Evolutionary conservation across 2,329 filamentous ascomycete genomes (phyloP).

Genomic region (Penicillium sp.): DNA sequence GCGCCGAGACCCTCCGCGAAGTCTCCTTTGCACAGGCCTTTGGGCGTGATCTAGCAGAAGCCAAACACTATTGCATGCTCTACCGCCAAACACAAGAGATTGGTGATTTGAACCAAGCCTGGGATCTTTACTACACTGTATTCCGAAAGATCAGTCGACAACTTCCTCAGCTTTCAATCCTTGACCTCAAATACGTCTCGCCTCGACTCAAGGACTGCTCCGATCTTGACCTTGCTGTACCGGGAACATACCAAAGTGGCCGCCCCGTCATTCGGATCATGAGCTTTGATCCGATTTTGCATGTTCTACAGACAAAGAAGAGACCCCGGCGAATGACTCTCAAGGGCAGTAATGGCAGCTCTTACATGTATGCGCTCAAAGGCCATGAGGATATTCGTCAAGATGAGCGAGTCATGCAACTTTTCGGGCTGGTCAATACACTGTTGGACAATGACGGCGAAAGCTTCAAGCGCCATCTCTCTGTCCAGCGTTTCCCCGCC

Average conservation of each 20-base stretch:
- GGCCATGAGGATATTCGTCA: constrained; percentile 99
- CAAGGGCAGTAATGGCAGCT: constrained; percentile 79
- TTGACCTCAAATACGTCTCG: constrained; percentile 95
- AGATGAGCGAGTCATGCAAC: constrained; percentile 98
- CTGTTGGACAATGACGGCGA: constrained; percentile 89
- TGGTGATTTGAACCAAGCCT: constrained; percentile 93
- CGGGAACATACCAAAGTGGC: constrained; percentile 81
- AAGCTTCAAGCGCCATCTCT: constrained; percentile 93
- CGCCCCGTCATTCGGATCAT: constrained; percentile 76
- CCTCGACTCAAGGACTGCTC: constrained; percentile 81
- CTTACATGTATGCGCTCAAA: constrained; percentile 87
- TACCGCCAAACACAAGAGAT: constrained; percentile 85
- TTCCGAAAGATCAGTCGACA: constrained; percentile 94
- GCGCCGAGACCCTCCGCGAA: constrained; percentile 87
- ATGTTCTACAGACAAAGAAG: constrained; percentile 95
- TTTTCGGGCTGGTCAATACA: constrained; percentile 96
- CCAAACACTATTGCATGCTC: constrained; percentile 89
- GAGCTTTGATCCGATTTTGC: constrained; percentile 83
- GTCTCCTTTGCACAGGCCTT: constrained; percentile 98
- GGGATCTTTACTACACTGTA: constrained; percentile 98
- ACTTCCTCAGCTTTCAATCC: constrained; percentile 80
- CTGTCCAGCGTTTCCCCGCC: constrained; percentile 92
- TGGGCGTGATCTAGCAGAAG: constrained; percentile 88
- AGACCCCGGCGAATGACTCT: constrained; percentile 83
- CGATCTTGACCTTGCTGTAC: constrained; percentile 88